Base-by-base conservation (phyloP, 345 rosid genomes). In the Eutrema heterophyllum region DNA sequence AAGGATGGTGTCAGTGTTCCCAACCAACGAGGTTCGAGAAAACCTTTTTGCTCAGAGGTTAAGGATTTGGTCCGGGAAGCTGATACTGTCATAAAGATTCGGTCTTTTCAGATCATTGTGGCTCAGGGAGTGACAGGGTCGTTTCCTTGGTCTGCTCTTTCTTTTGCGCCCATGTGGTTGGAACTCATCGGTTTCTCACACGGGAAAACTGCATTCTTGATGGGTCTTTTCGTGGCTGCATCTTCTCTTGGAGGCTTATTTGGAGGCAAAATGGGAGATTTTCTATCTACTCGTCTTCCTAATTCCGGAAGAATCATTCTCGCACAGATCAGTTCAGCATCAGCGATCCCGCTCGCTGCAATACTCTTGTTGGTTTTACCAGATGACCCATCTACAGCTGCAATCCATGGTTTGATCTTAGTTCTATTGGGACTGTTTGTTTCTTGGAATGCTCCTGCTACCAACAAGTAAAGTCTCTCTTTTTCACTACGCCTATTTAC, bases 141-240 rank as follows among this genome's bases (percentile, higher is more conserved):
- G 21, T 86, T 91, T 77, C 98, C 98, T 16, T 91, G 97, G 93
- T 93, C 95, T 53, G 97, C 98, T 64, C 36, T 93, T 76, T 85
- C 97, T 57, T 91, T 89, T 78, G 85, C 95, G 15, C 81, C 95
- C 0, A 89, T 93, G 98, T 93, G 97, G 97, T 78, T 93, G 72
- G 97, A 93, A 81, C 94, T 91, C 15, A 77, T 81, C 4, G 97
- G 96, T n/a, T 89, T 91, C 81, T 91, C 97, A 44, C 97, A 89
- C 27, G 66, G 80, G 45, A 67, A 66, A 72, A 91, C 96, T 39
- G 97, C 95, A 1, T 73, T 86, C 79, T 81, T 93, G 46, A 71
- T 86, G 32, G 86, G 83, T 52, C 57, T 87, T 51, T 89, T 93
- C 43, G 90, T 89, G 38, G 75, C 83, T 79, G 84, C 93, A 21